Evolutionary conservation across 495 filamentous ascomycete species (phyloP).

Genomic region (Xylaria palmicola): DNA sequence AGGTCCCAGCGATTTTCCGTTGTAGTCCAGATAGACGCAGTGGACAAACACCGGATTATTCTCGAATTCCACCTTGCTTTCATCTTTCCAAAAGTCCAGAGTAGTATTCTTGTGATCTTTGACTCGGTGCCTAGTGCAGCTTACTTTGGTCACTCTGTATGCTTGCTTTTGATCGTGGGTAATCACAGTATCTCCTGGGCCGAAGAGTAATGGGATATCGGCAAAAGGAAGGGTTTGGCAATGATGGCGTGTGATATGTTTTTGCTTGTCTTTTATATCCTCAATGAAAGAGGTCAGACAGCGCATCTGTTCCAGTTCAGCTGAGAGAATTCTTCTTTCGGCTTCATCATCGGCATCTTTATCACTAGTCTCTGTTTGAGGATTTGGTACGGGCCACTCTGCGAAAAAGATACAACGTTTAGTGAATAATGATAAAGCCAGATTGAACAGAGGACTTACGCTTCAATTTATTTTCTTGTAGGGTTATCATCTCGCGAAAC

Average conservation of each 20-base stretch:
- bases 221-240: background rate
- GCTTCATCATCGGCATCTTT: background rate
- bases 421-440: background rate
- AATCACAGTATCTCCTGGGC: background rate
- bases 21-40: conserved; percentile 42
- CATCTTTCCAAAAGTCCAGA: background rate
- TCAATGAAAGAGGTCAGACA: background rate
- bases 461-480: background rate
- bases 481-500: background rate
- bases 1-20: conserved; percentile 41
- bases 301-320: background rate
- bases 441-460: too few relatives aligned
- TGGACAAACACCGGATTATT: conserved; percentile 13
- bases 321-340: background rate
- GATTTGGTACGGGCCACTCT: background rate
- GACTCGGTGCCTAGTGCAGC: background rate
- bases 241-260: background rate
- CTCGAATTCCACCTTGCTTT: background rate
- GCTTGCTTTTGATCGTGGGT: background rate
- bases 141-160: background rate
- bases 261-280: background rate
- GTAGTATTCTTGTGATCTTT: background rate
- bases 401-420: background rate
- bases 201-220: background rate
- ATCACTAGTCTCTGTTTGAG: background rate